These are phyloP conservation scores for Suhomyces kilbournensis DNA, from an alignment of 805 yeast species.

Conservation along the genomic window DNA sequence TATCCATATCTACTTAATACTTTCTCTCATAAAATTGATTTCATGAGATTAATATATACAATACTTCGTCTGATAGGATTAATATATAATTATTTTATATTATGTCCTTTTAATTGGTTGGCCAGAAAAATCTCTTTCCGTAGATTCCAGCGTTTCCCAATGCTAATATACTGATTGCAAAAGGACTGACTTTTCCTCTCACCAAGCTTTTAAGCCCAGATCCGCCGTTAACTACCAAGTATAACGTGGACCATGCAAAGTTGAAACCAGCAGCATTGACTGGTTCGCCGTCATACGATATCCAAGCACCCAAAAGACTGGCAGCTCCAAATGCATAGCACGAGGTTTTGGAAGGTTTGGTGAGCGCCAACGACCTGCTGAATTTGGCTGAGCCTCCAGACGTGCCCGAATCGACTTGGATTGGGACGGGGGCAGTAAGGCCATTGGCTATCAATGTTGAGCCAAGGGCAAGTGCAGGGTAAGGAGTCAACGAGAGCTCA, in stretches of 20 bases:
- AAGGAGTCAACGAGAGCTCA: conserved; percentile 7
- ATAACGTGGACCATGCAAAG: conserved; percentile 78
- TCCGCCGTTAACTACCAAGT: conserved; percentile 66
- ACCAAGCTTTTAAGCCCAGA: conserved; percentile 51
- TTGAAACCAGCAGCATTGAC: conserved; percentile 78
- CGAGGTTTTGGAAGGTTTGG: conserved; percentile 36
- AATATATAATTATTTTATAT: no score
- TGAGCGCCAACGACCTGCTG: conserved; percentile 14
- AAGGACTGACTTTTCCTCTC: conserved; percentile 60
- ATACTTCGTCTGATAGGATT: no score
- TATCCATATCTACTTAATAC: no score
- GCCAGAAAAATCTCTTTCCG: conserved; percentile 62
- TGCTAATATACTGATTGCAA: conserved; percentile 57
- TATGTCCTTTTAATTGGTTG: neutral
- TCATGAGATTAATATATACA: no score
- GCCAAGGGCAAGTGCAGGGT: conserved; percentile 12
- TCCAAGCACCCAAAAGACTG: conserved; percentile 65
- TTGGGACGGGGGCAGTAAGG: conserved; percentile 3
- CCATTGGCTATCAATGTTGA: conserved; percentile 11
- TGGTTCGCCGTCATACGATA: conserved; percentile 73
- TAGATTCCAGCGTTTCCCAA: conserved; percentile 60
- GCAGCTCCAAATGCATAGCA: conserved; percentile 61
- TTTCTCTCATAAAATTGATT: no score
- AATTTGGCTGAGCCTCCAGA: conserved; percentile 21
- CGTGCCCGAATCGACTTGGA: conserved; percentile 6